Conservation (phyloP, 495 filamentous ascomycete genomes). For the Neurospora cerealis region DNA sequence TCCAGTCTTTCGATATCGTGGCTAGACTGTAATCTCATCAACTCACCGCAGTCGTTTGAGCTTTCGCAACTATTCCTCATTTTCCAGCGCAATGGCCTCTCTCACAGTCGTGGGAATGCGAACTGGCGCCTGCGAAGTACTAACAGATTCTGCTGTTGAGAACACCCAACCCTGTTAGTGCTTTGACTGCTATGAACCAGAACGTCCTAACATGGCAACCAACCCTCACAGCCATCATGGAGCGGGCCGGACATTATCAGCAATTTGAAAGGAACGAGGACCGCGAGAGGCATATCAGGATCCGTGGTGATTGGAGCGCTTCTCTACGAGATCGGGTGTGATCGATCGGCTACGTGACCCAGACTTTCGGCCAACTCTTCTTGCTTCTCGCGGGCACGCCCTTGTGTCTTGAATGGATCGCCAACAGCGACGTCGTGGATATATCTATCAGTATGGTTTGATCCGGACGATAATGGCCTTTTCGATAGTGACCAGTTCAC, state of each 20-base stretch:
- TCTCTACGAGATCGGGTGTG: not conserved
- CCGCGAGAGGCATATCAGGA: not conserved
- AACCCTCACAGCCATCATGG: not conserved
- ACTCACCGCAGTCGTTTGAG: not conserved
- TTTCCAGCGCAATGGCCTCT: too few relatives aligned
- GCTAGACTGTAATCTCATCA: not conserved
- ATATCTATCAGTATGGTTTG: not conserved
- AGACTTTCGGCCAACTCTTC: not conserved
- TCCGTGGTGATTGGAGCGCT: not conserved
- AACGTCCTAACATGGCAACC: not conserved
- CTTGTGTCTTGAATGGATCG: not conserved
- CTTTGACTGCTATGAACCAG: not conserved
- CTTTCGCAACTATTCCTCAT: not conserved
- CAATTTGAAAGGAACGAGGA: not conserved
- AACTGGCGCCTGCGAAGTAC: not conserved
- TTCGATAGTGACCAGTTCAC: not conserved
- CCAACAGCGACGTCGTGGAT: not conserved
- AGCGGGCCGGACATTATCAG: too few relatives aligned
- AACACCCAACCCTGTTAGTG: not conserved
- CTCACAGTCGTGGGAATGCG: too few relatives aligned
- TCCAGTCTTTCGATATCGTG: not conserved
- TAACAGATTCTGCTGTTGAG: not conserved
- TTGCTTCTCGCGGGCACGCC: not conserved
- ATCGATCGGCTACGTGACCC: not conserved
- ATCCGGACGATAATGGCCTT: not conserved